A percentile compares a stretch with the other conserved stretches of the same genome.
These are phyloP conservation scores for Cyberlindnera suaveolens DNA, from an alignment of 805 yeast genomes.

Conservation along the genomic window DNA sequence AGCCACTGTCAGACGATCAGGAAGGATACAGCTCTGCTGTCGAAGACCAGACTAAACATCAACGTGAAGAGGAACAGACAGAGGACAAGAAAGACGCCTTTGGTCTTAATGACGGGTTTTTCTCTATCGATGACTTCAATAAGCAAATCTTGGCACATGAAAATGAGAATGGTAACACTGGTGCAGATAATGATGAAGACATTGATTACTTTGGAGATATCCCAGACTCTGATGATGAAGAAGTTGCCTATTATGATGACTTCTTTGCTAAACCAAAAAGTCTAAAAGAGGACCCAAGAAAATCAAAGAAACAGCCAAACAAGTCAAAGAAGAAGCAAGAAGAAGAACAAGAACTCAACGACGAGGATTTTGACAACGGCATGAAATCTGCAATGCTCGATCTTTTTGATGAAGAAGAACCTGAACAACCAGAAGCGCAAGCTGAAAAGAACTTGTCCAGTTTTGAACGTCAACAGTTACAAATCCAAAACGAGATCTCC, in stretches of 20 bases:
- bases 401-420: constrained; percentile 34
- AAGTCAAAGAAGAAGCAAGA: constrained; percentile 6
- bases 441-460: constrained; percentile 48
- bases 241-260: constrained; percentile 36
- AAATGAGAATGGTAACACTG: constrained; percentile 25
- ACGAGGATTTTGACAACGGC: constrained; percentile 57
- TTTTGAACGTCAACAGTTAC: constrained; percentile 76
- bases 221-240: constrained; percentile 44
- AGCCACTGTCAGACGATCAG: constrained; percentile 11
- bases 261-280: constrained; percentile 45
- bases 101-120: constrained; percentile 79
- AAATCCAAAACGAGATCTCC: constrained; percentile 70
- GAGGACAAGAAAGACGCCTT: constrained; percentile 35
- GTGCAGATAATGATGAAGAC: constrained; percentile 43
- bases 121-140: constrained; percentile 80
- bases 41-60: constrained; percentile 13
- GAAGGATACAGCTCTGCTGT: constrained; percentile 12
- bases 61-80: constrained; percentile 13
- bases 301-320: constrained; percentile 25
- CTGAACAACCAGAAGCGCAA: constrained; percentile 32
- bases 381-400: constrained; percentile 44
- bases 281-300: neutral
- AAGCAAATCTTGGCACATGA: constrained; percentile 66
- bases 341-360: constrained; percentile 38
- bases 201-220: constrained; percentile 47